Evolutionary conservation across 2,329 filamentous ascomycete genomes (phyloP).

Genomic region (Epichloe glyceriae): DNA sequence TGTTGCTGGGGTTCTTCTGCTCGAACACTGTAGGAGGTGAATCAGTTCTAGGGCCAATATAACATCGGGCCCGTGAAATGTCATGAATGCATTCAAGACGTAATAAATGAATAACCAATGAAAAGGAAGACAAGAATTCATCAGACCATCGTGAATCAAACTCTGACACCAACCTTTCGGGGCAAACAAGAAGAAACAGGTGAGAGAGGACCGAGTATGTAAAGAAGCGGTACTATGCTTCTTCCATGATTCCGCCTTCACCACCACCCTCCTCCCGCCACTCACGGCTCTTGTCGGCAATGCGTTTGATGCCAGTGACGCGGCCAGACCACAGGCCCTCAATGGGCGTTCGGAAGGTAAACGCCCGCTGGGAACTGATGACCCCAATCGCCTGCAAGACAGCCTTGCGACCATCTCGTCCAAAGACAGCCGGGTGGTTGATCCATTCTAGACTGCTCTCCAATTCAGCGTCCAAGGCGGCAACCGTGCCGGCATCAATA

Average conservation of each 20-base stretch:
- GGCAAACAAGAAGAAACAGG: neutral
- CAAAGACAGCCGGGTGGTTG: slow-evolving; percentile 88
- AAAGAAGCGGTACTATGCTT: slow-evolving; percentile 29
- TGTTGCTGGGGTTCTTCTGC: neutral
- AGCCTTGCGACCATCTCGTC: slow-evolving; percentile 85
- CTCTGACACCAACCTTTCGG: too few species aligned
- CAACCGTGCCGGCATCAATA: slow-evolving; percentile 73
- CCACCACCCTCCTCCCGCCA: slow-evolving; percentile 84
- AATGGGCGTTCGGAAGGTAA: slow-evolving; percentile 81
- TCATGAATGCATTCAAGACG: slow-evolving; percentile 8
- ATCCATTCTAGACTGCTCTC: slow-evolving; percentile 94
- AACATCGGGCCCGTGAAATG: neutral
- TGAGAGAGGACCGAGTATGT: neutral
- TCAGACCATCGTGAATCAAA: neutral
- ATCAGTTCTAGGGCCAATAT: neutral
- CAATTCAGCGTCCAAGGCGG: slow-evolving; percentile 80
- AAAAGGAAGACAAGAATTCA: neutral
- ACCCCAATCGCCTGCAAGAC: slow-evolving; percentile 94
- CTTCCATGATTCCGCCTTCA: slow-evolving; percentile 50
- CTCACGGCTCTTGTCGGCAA: slow-evolving; percentile 75
- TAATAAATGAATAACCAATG: neutral
- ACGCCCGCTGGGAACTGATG: slow-evolving; percentile 85
- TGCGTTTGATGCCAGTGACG: slow-evolving; percentile 64
- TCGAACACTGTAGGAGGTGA: neutral
- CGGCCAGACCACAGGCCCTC: slow-evolving; percentile 82